Evolutionary conservation across 2,329 filamentous ascomycete genomes (phyloP).

Genomic region (Pseudophaeomoniella oleicola): DNA sequence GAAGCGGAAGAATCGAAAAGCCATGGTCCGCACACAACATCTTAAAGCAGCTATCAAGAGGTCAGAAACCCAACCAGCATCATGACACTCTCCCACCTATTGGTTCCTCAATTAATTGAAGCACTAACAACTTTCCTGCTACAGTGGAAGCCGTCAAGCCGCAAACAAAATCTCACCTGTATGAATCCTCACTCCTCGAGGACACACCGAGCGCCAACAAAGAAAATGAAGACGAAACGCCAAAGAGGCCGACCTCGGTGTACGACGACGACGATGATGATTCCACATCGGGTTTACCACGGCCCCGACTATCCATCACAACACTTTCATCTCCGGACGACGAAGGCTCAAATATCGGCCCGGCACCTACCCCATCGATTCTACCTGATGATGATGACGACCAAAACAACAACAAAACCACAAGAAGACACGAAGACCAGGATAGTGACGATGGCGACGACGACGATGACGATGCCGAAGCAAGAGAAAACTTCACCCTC

Average conservation of each 20-base stretch:
- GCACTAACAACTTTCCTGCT: neutral
- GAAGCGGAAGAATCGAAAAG: neutral
- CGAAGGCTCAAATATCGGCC: slow-evolving; percentile 25
- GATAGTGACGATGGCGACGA: slow-evolving; percentile 1
- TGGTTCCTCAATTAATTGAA: neutral
- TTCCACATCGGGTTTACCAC: slow-evolving; percentile 10
- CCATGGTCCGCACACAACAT: neutral
- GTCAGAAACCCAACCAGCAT: neutral
- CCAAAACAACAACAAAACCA: neutral
- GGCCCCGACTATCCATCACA: slow-evolving; percentile 28
- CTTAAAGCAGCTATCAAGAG: neutral
- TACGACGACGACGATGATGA: slow-evolving; percentile 20
- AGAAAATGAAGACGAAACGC: neutral
- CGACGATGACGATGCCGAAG: slow-evolving; percentile 1
- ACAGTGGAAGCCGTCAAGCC: too few species aligned
- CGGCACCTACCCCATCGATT: slow-evolving; percentile 10
- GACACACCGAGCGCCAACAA: neutral
- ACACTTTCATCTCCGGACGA: slow-evolving; percentile 32
- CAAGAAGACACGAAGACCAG: neutral
- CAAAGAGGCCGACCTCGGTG: neutral
- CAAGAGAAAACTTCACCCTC: slow-evolving; percentile 10
- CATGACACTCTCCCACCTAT: neutral
- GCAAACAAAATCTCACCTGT: too few species aligned
- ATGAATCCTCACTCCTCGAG: neutral
- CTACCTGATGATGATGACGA: slow-evolving; percentile 8